Conservation (phyloP, 441 rosid genomes). For the Populus hybrid region DNA sequence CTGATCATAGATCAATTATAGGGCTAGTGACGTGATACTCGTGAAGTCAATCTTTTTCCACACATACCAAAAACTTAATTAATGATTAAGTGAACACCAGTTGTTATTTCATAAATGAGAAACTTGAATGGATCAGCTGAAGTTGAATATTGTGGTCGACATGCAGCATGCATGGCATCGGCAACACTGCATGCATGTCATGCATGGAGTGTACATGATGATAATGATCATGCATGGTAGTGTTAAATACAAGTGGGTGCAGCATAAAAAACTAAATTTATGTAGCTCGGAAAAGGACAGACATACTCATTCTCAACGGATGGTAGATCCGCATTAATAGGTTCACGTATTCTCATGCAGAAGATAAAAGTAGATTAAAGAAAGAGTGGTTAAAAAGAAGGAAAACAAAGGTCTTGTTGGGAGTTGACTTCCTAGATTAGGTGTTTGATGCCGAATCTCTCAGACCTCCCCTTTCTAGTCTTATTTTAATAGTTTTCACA, state of each 20-base stretch:
- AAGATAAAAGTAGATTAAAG: conserved; percentile 13
- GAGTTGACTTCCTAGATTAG: conserved; percentile 39
- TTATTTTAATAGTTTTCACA: not conserved
- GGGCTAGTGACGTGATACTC: not conserved
- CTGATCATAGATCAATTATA: not conserved
- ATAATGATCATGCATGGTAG: not conserved
- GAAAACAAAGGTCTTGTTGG: conserved; percentile 19
- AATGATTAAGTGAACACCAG: not conserved
- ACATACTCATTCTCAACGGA: conserved; percentile 38
- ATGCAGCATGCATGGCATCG: not conserved
- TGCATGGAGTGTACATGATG: not conserved
- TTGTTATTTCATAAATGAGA: not conserved
- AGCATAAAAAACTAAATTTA: not conserved
- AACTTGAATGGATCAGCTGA: not conserved
- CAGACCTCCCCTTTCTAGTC: not conserved
- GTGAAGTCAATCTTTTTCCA: not conserved
- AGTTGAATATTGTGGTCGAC: not conserved
- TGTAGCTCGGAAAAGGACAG: conserved; percentile 33
- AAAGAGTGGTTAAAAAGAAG: not conserved
- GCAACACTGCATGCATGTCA: not conserved
- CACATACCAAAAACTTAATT: not conserved
- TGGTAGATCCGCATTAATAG: conserved; percentile 43
- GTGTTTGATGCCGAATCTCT: conserved; percentile 27
- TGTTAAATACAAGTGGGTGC: not conserved
- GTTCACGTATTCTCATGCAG: conserved; percentile 45